A percentile compares a stretch with the other conserved stretches of the same genome.
Evolutionary conservation across 2,329 filamentous ascomycete genomes (phyloP).

Genomic region (Trichoderma harzianum): DNA sequence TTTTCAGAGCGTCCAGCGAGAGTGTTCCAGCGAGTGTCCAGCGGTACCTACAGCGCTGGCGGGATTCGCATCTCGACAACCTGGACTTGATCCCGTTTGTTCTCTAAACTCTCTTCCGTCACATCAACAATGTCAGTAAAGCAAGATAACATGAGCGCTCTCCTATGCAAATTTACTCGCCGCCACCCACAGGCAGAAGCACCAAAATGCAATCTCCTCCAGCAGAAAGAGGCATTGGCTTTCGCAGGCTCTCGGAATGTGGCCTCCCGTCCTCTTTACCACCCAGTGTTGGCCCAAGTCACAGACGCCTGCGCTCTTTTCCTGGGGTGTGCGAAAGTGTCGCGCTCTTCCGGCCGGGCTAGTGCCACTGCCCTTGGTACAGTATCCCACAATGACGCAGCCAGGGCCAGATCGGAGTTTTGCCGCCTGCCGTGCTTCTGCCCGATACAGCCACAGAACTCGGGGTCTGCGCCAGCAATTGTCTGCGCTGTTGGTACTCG

Average conservation of each 20-base stretch:
- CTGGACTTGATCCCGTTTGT: neutral
- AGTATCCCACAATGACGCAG: conserved; percentile 13
- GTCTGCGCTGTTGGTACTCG: neutral
- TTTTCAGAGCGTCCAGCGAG: neutral
- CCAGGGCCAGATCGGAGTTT: conserved; percentile 8
- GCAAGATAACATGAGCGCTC: neutral
- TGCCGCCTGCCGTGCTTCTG: neutral
- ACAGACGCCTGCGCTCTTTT: neutral
- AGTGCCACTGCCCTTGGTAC: neutral
- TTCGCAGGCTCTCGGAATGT: neutral
- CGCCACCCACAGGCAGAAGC: neutral
- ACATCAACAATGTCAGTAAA: neutral
- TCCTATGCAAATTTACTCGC: neutral
- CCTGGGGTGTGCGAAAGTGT: neutral
- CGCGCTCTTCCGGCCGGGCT: neutral
- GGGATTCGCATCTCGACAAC: neutral
- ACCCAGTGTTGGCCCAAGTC: neutral
- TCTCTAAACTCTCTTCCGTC: neutral
- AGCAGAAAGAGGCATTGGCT: neutral
- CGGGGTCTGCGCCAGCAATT: neutral
- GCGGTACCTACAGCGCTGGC: neutral
- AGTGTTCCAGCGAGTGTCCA: neutral
- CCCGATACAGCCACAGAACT: conserved; percentile 3
- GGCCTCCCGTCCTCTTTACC: neutral
- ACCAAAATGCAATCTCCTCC: neutral